phyloP scores from a whole-genome alignment of 176 grass and related monocot genomes.

The Musa beccarii region DNA sequence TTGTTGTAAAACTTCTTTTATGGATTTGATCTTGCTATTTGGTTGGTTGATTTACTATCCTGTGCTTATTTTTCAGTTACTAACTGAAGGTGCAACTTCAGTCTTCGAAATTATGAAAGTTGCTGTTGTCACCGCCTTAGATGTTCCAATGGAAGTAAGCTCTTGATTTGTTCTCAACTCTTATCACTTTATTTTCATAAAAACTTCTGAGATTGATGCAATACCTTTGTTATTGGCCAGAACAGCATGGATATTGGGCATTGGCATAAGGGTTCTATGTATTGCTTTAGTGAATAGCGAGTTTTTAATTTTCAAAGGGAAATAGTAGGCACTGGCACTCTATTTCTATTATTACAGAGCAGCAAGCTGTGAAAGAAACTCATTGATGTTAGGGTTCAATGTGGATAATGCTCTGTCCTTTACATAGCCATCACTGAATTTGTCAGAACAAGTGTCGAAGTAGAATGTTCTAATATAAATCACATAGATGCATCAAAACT shows the following conservation, averaged over 20 bases:
- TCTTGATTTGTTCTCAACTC: slow-evolving; percentile 15
- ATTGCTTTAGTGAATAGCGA: not conserved
- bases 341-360: too few relatives aligned
- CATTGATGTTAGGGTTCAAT: too few relatives aligned
- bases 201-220: not conserved
- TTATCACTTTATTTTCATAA: slow-evolving; percentile 20
- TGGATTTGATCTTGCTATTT: slow-evolving; percentile 8
- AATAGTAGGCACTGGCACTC: too few relatives aligned
- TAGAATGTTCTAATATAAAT: not conserved
- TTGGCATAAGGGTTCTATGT: too few relatives aligned
- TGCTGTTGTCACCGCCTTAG: slow-evolving; percentile 52
- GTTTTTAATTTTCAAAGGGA: not conserved
- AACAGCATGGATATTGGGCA: too few relatives aligned
- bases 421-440: too few relatives aligned
- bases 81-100: slow-evolving; percentile 67
- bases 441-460: too few relatives aligned
- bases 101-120: slow-evolving; percentile 97
- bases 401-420: too few relatives aligned
- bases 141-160: slow-evolving; percentile 85
- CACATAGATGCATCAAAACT: not conserved
- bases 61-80: slow-evolving; percentile 50
- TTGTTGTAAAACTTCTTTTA: slow-evolving; percentile 14
- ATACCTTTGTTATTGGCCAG: not conserved
- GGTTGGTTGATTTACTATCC: slow-evolving; percentile 23
- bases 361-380: too few relatives aligned